Evolutionary conservation across 2,329 filamentous ascomycete genomes (phyloP).

Genomic region (Microdochium paspali): DNA sequence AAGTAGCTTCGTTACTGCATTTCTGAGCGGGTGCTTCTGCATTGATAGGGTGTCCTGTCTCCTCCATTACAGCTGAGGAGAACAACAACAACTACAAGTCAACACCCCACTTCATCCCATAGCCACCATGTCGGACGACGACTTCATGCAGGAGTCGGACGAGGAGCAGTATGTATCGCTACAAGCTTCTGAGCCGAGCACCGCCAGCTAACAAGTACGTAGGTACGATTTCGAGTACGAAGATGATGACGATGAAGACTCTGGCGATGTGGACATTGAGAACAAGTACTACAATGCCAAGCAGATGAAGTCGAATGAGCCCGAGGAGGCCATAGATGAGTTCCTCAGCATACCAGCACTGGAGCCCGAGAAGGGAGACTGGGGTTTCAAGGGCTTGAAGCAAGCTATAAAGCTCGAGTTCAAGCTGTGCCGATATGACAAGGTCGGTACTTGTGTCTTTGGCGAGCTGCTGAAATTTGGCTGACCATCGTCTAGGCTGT

Average conservation of each 20-base stretch:
- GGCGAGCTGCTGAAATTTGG: neutral
- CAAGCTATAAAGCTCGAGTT: slow-evolving; percentile 98
- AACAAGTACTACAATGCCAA: slow-evolving; percentile 99
- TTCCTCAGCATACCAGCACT: slow-evolving; percentile 81
- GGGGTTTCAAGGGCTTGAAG: slow-evolving; percentile 97
- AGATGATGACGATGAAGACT: slow-evolving; percentile 80
- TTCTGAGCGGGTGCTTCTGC: neutral
- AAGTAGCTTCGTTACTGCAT: neutral
- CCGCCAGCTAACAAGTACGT: neutral
- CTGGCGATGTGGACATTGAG: slow-evolving; percentile 87
- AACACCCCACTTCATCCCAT: neutral
- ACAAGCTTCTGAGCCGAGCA: neutral
- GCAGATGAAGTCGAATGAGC: slow-evolving; percentile 81
- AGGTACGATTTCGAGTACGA: slow-evolving; percentile 97
- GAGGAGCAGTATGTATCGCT: slow-evolving; percentile 59
- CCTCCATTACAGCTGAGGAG: neutral
- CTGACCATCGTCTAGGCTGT: slow-evolving; percentile 51
- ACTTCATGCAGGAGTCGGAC: slow-evolving; percentile 90
- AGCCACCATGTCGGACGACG: slow-evolving; percentile 68
- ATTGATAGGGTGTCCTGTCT: neutral
- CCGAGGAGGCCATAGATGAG: slow-evolving; percentile 81
- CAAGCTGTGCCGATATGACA: slow-evolving; percentile 76
- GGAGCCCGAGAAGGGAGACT: slow-evolving; percentile 89
- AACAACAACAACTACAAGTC: neutral
- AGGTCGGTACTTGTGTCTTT: slow-evolving; percentile 38